These are phyloP conservation scores for Ophiostoma montium DNA, from an alignment of 2,329 filamentous ascomycete species.

Conservation along the genomic window DNA sequence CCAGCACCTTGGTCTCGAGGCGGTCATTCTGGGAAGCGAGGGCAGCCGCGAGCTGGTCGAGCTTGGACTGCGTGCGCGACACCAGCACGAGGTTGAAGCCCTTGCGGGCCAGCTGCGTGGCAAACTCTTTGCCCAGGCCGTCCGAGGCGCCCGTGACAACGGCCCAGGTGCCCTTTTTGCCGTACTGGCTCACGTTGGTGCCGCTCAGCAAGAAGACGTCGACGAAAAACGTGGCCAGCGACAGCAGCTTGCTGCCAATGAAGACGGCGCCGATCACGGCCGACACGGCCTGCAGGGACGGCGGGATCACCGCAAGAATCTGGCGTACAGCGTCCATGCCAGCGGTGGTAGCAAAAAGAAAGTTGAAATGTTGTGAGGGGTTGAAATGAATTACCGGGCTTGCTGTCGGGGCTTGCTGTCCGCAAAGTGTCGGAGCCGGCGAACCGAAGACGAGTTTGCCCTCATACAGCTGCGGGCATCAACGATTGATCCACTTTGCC, in stretches of 20 bases:
- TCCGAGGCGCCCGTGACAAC: constrained; percentile 92
- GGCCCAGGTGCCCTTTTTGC: constrained; percentile 83
- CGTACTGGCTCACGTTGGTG: constrained; percentile 67
- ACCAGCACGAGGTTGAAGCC: constrained; percentile 93
- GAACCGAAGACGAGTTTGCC: too few relatives aligned
- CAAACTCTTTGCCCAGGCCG: constrained; percentile 93
- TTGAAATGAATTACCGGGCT: too few relatives aligned
- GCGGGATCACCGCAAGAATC: constrained; percentile 27
- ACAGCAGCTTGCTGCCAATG: constrained; percentile 40
- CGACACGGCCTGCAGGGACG: constrained; percentile 28
- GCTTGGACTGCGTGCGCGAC: constrained; percentile 88
- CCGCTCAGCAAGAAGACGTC: constrained; percentile 56
- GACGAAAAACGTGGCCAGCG: constrained; percentile 46
- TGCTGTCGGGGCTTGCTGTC: too few relatives aligned
- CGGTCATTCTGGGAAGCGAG: constrained; percentile 56
- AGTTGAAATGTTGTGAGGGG: background rate
- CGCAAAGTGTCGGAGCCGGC: too few relatives aligned
- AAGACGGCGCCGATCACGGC: constrained; percentile 45
- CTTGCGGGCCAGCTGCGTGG: constrained; percentile 73
- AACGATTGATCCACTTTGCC: too few relatives aligned
- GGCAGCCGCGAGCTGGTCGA: constrained; percentile 61
- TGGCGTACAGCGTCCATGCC: constrained; percentile 23
- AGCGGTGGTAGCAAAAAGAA: background rate
- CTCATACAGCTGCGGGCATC: too few relatives aligned
- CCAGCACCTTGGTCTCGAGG: constrained; percentile 60